Conservation (phyloP, 345 rosid genomes). For the Clarkia xantiana region DNA sequence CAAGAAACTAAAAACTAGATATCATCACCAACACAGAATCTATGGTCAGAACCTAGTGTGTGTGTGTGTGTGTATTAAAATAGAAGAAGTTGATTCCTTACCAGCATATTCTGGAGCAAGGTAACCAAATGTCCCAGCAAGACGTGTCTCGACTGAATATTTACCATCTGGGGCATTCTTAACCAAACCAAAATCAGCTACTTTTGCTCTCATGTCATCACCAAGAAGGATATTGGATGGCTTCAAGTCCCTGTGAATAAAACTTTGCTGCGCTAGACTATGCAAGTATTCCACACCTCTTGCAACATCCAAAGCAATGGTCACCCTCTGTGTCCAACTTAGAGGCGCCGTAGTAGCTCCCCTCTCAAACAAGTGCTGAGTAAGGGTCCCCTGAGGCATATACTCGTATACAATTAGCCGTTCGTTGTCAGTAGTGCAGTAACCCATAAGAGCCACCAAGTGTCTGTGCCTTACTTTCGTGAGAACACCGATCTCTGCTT, state of each 20-base stretch:
- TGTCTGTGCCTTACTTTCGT: conserved; percentile 84
- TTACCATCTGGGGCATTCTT: conserved; percentile 82
- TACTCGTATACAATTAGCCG: conserved; percentile 78
- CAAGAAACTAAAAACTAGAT: no score
- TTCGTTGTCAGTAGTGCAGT: conserved; percentile 64
- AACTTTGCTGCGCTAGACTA: conserved; percentile 77
- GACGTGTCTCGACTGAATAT: conserved; percentile 70
- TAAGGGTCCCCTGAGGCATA: conserved; percentile 81
- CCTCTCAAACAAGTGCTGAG: conserved; percentile 57
- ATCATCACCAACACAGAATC: no score
- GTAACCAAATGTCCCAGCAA: conserved; percentile 96
- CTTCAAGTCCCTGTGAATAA: conserved; percentile 82
- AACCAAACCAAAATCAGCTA: conserved; percentile 85
- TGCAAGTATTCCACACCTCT: conserved; percentile 88
- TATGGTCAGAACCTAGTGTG: no score
- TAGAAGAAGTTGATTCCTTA: conserved; percentile 13
- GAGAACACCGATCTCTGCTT: conserved; percentile 77
- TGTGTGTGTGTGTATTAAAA: no score
- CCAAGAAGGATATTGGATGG: conserved; percentile 83
- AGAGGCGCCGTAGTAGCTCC: conserved; percentile 28
- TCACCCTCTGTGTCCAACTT: conserved; percentile 75
- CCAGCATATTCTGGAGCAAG: conserved; percentile 98
- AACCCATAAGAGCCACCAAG: conserved; percentile 71
- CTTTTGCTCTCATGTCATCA: conserved; percentile 92
- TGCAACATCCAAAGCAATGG: conserved; percentile 73